These are phyloP conservation scores for Brassica hybrid DNA, from an alignment of 441 rosid genomes.

Conservation along the genomic window DNA sequence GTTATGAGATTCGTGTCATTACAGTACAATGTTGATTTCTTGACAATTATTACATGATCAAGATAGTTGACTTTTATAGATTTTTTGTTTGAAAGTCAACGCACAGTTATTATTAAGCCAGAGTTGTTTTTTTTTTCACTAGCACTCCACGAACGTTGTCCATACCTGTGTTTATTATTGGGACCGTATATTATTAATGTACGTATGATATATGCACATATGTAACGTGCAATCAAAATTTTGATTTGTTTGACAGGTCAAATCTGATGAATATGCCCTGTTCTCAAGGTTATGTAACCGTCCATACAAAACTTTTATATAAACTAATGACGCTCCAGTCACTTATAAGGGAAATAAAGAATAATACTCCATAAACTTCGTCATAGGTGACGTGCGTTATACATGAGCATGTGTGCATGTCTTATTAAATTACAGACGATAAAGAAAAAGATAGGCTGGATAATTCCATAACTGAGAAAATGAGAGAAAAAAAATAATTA, in stretches of 20 bases:
- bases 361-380: slow-evolving; percentile 11
- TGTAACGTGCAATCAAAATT: slow-evolving; percentile 14
- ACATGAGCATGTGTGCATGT: slow-evolving; percentile 19
- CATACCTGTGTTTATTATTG: not conserved
- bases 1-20: no score
- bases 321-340: slow-evolving; percentile 13
- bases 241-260: slow-evolving; percentile 26
- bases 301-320: not conserved
- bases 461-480: not conserved
- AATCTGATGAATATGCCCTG: slow-evolving; percentile 27
- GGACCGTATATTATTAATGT: not conserved
- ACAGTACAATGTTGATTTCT: not conserved
- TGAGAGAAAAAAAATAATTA: no score
- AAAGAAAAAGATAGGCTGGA: not conserved
- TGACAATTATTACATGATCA: not conserved
- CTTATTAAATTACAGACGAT: not conserved
- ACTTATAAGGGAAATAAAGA: not conserved
- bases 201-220: not conserved
- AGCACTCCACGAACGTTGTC: not conserved
- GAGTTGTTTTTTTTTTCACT: not conserved
- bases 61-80: slow-evolving; percentile 2
- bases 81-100: slow-evolving; percentile 6
- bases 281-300: slow-evolving; percentile 9
- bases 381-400: slow-evolving; percentile 24
- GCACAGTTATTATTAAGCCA: not conserved